Base-by-base conservation (phyloP, 495 filamentous ascomycete species). In the Xanthoparmelia taractica region DNA sequence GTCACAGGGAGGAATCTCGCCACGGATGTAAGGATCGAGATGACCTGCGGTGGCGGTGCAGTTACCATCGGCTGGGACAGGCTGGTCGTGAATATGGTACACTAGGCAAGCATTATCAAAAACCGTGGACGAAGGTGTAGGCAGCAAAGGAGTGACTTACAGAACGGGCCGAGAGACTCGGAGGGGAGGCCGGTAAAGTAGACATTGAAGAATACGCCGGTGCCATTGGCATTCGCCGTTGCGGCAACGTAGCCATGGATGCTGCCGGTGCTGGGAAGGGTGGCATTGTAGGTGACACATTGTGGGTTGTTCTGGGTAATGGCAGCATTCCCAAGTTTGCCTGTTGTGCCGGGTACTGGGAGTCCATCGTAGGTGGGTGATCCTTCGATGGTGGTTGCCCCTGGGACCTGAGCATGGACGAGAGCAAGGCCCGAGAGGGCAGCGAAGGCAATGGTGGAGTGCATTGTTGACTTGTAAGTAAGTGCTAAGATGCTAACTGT, bases 11-110 rank as follows among this genome's bases (percentile, higher is more conserved):
- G 85, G 78, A 20, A 71, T 71, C 72, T 92, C 84, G 60, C 84
- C 85, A 63, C 88, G 85, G 54, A 78, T 73, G 71, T 82, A 85
- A 0, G 87, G 85, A 69, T 89, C 85, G 25, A 87, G 75, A 69
- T 95, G 92, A 0, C 76, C 84, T 23, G 83, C 72, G 13, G 90
- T 87, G 5, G 72, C 78, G 58, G 85, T 87, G 79, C 92, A 96
- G 80, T 91, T 92, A 62, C 92, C 92, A 68, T 86, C 74, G 41
- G 77, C 74, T 5, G 87, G 85, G 38, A 96, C 87, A 20, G 87
- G 88, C 50, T 77, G 71, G 62, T 84, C 83, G 77, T 96, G 90
- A 69, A 96, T 80, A 67, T 96, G 91, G 77, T 96, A 96, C 36
- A 79, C 90, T 92, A 27, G 27, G 34, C 25, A 36, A n/a, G 37